These are phyloP conservation scores for Ballota nigra DNA, from an alignment of 257 asterid species.

Conservation along the genomic window DNA sequence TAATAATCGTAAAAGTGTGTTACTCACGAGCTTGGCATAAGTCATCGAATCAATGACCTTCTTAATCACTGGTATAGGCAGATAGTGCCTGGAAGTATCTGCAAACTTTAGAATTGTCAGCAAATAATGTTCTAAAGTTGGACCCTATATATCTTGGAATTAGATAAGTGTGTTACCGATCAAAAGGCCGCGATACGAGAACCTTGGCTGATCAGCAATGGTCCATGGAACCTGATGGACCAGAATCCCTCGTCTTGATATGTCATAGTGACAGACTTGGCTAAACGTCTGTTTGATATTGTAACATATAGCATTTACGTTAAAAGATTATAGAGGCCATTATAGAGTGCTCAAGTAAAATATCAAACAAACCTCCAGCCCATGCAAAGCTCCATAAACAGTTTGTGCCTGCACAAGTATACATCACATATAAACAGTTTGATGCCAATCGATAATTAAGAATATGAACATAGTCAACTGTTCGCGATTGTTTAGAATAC, in stretches of 20 bases:
- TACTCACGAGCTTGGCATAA: slow-evolving; percentile 81
- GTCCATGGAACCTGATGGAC: slow-evolving; percentile 86
- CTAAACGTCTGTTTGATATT: slow-evolving; percentile 85
- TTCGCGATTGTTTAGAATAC: not conserved
- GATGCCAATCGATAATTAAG: not conserved
- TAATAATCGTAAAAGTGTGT: not conserved
- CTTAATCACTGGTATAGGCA: slow-evolving; percentile 67
- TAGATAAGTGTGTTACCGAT: slow-evolving; percentile 53
- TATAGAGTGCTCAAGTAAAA: slow-evolving; percentile 5
- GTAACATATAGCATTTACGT: slow-evolving; percentile 13
- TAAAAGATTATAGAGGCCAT: not conserved
- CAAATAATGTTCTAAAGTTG: too few relatives aligned
- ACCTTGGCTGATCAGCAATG: slow-evolving; percentile 77
- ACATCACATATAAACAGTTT: not conserved
- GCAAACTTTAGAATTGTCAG: too few relatives aligned
- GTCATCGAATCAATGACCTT: slow-evolving; percentile 94
- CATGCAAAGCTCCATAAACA: slow-evolving; percentile 92
- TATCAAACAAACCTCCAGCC: slow-evolving; percentile 65
- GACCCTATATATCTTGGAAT: not conserved
- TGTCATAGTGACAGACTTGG: slow-evolving; percentile 70
- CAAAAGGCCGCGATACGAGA: slow-evolving; percentile 85
- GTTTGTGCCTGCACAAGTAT: slow-evolving; percentile 74
- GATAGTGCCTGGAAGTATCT: slow-evolving; percentile 94
- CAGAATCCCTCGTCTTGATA: slow-evolving; percentile 51
- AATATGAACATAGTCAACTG: not conserved